phyloP scores from a whole-genome alignment of 148 eudicot genomes.

The Fagopyrum homotropicum region DNA sequence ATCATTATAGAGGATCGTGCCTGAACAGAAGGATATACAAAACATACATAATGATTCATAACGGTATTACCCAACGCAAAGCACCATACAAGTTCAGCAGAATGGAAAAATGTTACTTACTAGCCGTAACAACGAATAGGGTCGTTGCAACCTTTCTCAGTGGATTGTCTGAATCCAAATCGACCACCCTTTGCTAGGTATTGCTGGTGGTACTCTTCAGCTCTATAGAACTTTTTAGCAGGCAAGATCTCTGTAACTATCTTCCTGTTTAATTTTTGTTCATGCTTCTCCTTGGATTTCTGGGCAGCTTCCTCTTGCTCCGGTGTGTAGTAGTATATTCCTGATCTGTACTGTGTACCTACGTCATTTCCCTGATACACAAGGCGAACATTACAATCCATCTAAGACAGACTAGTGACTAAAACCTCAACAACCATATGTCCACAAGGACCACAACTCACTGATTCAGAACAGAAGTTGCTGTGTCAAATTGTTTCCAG shows the following conservation, averaged over 20 bases:
- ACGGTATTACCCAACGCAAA: background rate
- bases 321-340: constrained; percentile 15
- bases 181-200: constrained; percentile 15
- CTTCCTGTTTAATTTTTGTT: background rate
- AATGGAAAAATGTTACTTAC: background rate
- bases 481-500: too few species aligned
- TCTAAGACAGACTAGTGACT: background rate
- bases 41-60: background rate
- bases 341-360: constrained; percentile 13
- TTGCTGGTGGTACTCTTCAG: constrained; percentile 16
- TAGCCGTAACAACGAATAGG: constrained; percentile 14
- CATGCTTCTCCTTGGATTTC: constrained; percentile 10
- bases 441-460: too few species aligned
- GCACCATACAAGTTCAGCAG: background rate
- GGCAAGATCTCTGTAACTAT: constrained; percentile 9
- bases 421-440: too few species aligned
- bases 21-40: background rate
- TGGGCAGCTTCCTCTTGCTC: constrained; percentile 13
- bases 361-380: constrained; percentile 10
- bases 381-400: background rate
- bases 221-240: constrained; percentile 13
- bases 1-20: background rate
- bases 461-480: too few species aligned
- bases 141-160: constrained; percentile 15
- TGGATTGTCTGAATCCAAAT: constrained; percentile 10